Percentiles rank a stretch among this genome's conserved stretches.
Evolutionary conservation across 345 rosid genomes (phyloP).

Genomic region (Brassica napus): DNA sequence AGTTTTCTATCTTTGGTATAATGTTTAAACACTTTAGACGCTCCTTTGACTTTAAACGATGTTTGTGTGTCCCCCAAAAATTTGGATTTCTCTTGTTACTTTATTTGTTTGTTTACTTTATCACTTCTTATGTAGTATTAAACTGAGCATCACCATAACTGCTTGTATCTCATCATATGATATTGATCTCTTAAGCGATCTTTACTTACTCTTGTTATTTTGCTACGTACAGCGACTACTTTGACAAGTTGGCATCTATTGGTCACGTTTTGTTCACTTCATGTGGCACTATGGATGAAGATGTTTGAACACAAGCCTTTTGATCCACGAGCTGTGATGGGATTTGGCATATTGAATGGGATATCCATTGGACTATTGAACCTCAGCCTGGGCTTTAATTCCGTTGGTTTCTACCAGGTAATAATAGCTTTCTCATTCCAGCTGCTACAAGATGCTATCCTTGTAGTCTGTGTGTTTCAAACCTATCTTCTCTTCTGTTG

Average conservation of each 20-base stretch:
- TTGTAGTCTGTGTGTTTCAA: neutral
- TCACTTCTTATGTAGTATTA: conserved; percentile 4
- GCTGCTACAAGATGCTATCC: conserved; percentile 2
- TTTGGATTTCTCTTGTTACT: too few species aligned
- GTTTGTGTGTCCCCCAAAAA: too few species aligned
- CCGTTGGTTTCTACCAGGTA: conserved; percentile 99
- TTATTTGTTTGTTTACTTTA: too few species aligned
- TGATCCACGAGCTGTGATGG: conserved; percentile 98
- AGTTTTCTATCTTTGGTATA: neutral
- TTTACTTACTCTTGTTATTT: conserved; percentile 21
- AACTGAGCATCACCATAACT: conserved; percentile 1
- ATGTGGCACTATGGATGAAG: conserved; percentile 95
- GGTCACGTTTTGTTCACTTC: conserved; percentile 99
- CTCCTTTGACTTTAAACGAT: too few species aligned
- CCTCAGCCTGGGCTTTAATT: conserved; percentile 98
- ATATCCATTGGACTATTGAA: conserved; percentile 95
- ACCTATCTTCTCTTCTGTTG: conserved; percentile 27
- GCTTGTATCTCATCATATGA: conserved; percentile 6
- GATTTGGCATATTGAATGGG: conserved; percentile 97
- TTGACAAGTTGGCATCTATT: conserved; percentile 99
- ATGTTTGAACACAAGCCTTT: conserved; percentile 99
- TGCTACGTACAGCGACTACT: conserved; percentile 74
- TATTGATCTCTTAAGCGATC: neutral
- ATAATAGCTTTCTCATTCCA: conserved; percentile 16
- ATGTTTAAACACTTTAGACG: neutral